Base-by-base conservation (phyloP, 495 filamentous ascomycete species). In the Xylaria castorea region DNA sequence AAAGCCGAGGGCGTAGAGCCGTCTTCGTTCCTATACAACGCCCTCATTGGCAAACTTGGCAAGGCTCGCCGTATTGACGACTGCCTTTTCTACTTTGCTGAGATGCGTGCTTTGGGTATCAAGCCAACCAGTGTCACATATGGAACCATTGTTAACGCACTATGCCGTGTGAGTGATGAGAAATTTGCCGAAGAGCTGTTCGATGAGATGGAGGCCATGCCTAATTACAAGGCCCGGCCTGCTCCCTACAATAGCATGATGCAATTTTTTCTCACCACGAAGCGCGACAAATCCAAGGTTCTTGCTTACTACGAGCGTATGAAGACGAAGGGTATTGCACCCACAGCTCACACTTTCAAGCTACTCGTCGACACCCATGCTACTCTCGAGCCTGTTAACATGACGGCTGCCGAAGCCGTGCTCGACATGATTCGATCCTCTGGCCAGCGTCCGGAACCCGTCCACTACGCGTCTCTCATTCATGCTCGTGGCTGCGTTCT, bases 211-310 rank as follows among this genome's bases (percentile, higher is more conserved):
- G 96, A 99, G 85, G 90, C 90, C 50, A 97, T 97, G 93, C 93
- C 94, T 50, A 98, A 98, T 85, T 99, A 98, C 90, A 97, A 98
- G 85, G 93, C 96, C 51, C 90, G 96, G 8, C 93, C 97, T 3
- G 96, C 96, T 12, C 96, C 96, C 5, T 99, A 99, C 87, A 98
- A 99, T 85, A 95, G 93, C 79, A 91, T 99, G 89, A 99, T 99
- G 88, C 96, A 99, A 81, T 98, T 97, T 86, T 99, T 98, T 89
- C 89, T 98, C 71, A 95, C 92, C 76, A 98, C 97, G 36, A 98
- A 98, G 88, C 91, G 94, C 22, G 97, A 99, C 81, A 93, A 94
- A 81, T 81, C 84, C 81, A 98, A 98, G 87, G 95, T 97, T 16
- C 89, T 98, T n/a, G 88, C 91, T 30, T 99, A 98, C 86, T 98